Percentiles rank a stretch among this genome's conserved stretches.
Conservation (phyloP, 2,329 filamentous ascomycete genomes). For the Colletotrichum limetticola region DNA sequence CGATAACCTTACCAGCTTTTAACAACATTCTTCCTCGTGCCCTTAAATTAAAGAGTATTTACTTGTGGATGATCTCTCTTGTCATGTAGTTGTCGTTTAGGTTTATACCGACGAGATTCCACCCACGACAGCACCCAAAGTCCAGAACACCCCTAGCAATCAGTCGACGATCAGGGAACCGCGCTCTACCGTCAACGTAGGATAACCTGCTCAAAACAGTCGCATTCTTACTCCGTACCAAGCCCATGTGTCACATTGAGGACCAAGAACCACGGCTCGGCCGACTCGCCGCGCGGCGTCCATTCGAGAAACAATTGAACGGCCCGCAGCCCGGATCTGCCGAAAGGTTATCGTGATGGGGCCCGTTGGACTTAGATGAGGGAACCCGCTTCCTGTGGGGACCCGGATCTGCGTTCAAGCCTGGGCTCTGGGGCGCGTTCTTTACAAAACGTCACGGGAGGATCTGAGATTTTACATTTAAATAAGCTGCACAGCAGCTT, state of each 20-base stretch:
- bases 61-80: background rate
- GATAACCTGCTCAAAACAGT: background rate
- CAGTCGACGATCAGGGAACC: background rate
- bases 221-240: background rate
- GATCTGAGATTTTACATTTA: background rate
- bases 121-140: background rate
- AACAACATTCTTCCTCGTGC: background rate
- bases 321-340: constrained; percentile 1
- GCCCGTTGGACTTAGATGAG: constrained; percentile 5
- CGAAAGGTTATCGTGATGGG: constrained; percentile 3
- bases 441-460: background rate
- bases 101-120: background rate
- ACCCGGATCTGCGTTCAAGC: background rate
- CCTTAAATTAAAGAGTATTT: background rate
- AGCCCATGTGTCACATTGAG: background rate
- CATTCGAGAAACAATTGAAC: background rate
- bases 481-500: background rate
- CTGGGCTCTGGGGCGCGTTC: background rate
- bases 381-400: background rate
- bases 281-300: background rate
- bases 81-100: too few species aligned
- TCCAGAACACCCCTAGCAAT: background rate
- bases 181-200: background rate
- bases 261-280: background rate
- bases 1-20: background rate